These are phyloP conservation scores for Grigorovia yakushimaensis DNA, from an alignment of 805 yeast genomes.

Conservation along the genomic window DNA sequence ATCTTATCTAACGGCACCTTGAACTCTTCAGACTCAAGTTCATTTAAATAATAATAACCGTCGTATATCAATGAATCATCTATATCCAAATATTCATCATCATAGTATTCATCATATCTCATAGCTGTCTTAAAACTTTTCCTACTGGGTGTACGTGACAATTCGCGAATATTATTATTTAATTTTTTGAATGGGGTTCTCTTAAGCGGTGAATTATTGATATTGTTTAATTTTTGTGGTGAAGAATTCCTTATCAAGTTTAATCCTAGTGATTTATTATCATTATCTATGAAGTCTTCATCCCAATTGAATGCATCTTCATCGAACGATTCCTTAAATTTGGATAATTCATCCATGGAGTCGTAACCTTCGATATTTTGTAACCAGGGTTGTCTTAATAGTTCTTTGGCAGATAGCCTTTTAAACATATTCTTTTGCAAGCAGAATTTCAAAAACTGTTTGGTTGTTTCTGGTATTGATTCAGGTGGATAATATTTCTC, in stretches of 20 bases:
- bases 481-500: constrained; percentile 28
- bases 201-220: constrained; percentile 1
- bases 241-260: background rate
- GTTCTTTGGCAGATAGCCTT: constrained; percentile 54
- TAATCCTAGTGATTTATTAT: background rate
- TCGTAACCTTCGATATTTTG: background rate
- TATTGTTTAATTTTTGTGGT: background rate
- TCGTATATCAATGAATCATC: constrained; percentile 4
- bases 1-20: background rate
- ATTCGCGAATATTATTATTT: background rate
- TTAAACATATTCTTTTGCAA: constrained; percentile 57
- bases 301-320: constrained; percentile 21
- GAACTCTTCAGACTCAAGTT: background rate
- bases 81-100: constrained; percentile 1
- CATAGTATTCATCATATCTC: background rate
- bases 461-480: constrained; percentile 38
- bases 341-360: constrained; percentile 13
- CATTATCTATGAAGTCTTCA: constrained; percentile 20
- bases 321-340: constrained; percentile 18
- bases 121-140: background rate
- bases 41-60: constrained; percentile 5
- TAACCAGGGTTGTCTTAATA: constrained; percentile 52
- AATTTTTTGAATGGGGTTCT: constrained; percentile 1
- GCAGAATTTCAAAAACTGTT: constrained; percentile 61
- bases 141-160: background rate